A percentile compares a stretch with the other conserved stretches of the same genome.
These are phyloP conservation scores for Typha latifolia DNA, from an alignment of 176 grass and related monocot genomes.

Conservation along the genomic window DNA sequence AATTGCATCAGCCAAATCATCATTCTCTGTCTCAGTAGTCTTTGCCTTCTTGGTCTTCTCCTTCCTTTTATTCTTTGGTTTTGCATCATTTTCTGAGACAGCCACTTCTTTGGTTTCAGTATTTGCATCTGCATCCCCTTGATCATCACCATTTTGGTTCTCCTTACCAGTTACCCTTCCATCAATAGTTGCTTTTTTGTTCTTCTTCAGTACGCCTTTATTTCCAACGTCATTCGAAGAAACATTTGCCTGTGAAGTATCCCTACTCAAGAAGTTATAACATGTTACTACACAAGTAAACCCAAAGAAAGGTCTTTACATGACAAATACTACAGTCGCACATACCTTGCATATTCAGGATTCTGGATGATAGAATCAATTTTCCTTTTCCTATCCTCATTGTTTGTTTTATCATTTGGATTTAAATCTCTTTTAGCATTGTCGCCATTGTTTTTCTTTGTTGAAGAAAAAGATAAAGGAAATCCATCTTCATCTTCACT, in stretches of 20 bases:
- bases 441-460: conserved; percentile 31
- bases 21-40: conserved; percentile 20
- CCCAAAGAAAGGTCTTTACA: conserved; percentile 7
- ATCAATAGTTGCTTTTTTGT: conserved; percentile 29
- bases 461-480: conserved; percentile 41
- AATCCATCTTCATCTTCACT: conserved; percentile 99
- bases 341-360: conserved; percentile 36
- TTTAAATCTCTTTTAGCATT: conserved; percentile 13
- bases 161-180: conserved; percentile 7
- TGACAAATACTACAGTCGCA: background rate
- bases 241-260: background rate
- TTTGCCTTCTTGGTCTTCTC: conserved; percentile 25
- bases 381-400: conserved; percentile 67
- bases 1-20: conserved; percentile 24
- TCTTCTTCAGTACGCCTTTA: conserved; percentile 40
- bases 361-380: conserved; percentile 22
- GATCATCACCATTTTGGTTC: conserved; percentile 7
- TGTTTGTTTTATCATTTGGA: conserved; percentile 14
- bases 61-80: conserved; percentile 48
- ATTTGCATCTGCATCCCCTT: background rate
- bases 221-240: conserved; percentile 31
- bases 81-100: conserved; percentile 20
- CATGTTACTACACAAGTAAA: background rate
- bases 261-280: conserved; percentile 9
- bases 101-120: conserved; percentile 7